Base-by-base conservation (phyloP, 2,329 filamentous ascomycete genomes). In the Aspergillus aculeatus region DNA sequence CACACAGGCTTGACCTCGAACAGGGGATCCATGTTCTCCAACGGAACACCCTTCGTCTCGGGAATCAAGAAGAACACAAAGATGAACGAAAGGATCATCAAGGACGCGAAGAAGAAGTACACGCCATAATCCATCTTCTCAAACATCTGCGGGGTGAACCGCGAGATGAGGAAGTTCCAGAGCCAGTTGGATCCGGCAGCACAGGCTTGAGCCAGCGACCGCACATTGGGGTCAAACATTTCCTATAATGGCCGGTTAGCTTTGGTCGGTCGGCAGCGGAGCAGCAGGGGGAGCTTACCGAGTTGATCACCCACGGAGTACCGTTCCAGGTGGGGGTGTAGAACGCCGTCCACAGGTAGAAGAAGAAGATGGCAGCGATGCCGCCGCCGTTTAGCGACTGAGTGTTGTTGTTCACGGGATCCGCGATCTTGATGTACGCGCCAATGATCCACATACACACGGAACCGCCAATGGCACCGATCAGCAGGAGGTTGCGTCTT, bases 301-400 rank as follows among this genome's bases (percentile, higher is more conserved):
- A 83, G 78, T 90, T 91, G 70, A 90, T 77, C 24, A 92, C 88
- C 90, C 89, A 92, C 0, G 89, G 89, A 0, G 87, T 90, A 1
- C 88, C 88, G 69, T 90, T 90, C 88, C 87, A 91, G 0, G 85
- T 84, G 0, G 85, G 88, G 0, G 87, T 90, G 77, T 92, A 92
- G 75, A 88, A 89, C 1, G 83, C 84, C 0, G 88, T 90, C 86
- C 87, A 91, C 1, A 91, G 81, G 69, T 91, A 91, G 77, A 91
- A 90, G 81, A 91, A 89, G 63, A 83, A 78, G 62, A 84, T 76
- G 38, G 80, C 80, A 21, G 82, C 77, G 47, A 76, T 77, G 50
- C 77, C 71, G 21, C 73, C 73, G 32, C 72, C 62, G 2, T 65
- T 66, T 58, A 75, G 65, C 11, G 60, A 31, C 6, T 53, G 50